Base-by-base conservation (phyloP, 2,329 filamentous ascomycete genomes). In the Aspergillus sclerotialis region DNA sequence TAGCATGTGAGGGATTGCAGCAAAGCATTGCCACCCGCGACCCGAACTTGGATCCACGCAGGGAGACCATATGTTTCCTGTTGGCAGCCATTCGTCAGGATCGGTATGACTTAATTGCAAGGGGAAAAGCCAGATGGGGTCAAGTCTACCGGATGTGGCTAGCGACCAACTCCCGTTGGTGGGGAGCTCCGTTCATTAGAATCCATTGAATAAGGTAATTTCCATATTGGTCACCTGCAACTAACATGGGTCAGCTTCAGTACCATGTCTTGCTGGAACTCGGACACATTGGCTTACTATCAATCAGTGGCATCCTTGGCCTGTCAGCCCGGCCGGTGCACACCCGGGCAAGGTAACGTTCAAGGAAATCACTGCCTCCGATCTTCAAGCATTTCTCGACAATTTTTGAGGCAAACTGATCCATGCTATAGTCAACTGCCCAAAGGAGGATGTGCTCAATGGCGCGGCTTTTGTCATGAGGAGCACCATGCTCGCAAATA, bases 361-460 rank as follows among this genome's bases (percentile, higher is more conserved):
- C 77, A 28, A 98, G 74, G 56, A 98, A 98, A 30, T 96, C 90
- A 16, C 74, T 66, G 17, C 88, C 86, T 28, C 90, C 87, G 65
- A 98, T 94, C 70, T 98, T 98, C 48, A 98, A 78, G 53, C 92
- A 98, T 67, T 98, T 98, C 67, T 98, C 90, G 41, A 98, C 90
- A 28, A 98, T 92, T 65, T 98, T 98, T 40, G 92, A 98, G 28
- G 92, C 93, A 58, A 95, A 98, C 56, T 98, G 92, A 51, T 98
- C 92, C 76, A 94, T 95, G 64, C 90, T 96, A 66, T 96, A 98
- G 64, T 95, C 89, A 11, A 87, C 84, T 19, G 89, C 86, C 63
- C 87, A 94, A 44, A 82, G 82, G 47, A 98, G 83, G 53, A 98
- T 90, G 61, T 96, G 90, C 49, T 98, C 90, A 53, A 95, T 82